Base-by-base conservation (phyloP, 371 early-diverging fungal genomes). In the Umbelopsis sp. region DNA sequence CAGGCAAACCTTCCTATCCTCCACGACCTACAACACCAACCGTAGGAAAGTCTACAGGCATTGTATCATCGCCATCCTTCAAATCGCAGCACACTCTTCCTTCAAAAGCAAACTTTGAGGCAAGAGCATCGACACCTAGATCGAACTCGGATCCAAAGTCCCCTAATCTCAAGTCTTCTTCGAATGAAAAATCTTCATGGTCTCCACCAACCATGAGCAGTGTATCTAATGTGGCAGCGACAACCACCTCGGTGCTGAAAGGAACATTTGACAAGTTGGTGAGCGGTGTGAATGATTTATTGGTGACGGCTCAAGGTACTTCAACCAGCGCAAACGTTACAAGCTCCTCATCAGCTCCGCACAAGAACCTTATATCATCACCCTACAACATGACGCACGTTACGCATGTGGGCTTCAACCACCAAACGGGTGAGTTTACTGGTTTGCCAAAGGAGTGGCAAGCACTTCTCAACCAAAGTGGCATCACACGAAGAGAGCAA, bases 371-470 rank as follows among this genome's bases (percentile, higher is more conserved):
- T 18, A 92, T 80, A 96, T 98, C 70, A 4, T 90, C 93, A 16
- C 99, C 99, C 16, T 98, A 94, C 79, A 97, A 98, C 74, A 96
- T 97, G 14, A 90, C 95, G 25, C 99, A 98, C 79, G 81, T 97
- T 67, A 96, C 96, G 4, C 99, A 96, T 76, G 96, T 95, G 63
- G 96, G 96, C 4, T 94, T 92, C 77, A 91, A 95, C 80, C 80
- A 91, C 35, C 87, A 94, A 52, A 94, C 96, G 25, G 95, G 95
- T 67, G 94, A 94, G 76, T 95, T 95, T 69, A 93, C 94, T 44
- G 98, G 99, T 9, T 78, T 98, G 66, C 98, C 99, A 24, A 88
- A 90, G 66, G 94, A 95, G 75, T 98, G 99, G 99, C 91, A 94
- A 63, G 80, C 86, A 38, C 80, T 98, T 72, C 83, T 98, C 20